These are phyloP conservation scores for Parastagonospora avenae DNA, from an alignment of 2,329 filamentous ascomycete genomes.

Conservation along the genomic window DNA sequence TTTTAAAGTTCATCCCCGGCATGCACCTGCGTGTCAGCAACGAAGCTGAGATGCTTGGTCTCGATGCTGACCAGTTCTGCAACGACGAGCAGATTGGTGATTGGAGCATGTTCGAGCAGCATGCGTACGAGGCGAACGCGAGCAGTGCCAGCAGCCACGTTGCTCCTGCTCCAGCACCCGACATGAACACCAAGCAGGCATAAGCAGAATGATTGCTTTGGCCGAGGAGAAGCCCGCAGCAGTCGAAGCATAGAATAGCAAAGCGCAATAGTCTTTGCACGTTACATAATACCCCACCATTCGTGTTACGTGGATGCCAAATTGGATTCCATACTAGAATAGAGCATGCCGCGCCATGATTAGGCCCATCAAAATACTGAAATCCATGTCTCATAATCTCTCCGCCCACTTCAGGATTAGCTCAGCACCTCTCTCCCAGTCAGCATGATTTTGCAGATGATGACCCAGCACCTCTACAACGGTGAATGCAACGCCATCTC, in stretches of 20 bases:
- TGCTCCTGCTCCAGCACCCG: constrained; percentile 1
- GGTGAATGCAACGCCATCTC: constrained; percentile 48
- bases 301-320: no score
- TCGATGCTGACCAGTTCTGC: constrained; percentile 61
- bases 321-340: no score
- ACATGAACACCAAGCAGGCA: constrained; percentile 10
- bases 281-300: no score
- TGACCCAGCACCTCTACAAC: constrained; percentile 56
- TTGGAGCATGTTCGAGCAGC: constrained; percentile 49
- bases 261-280: no score
- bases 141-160: constrained; percentile 33
- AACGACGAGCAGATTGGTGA: constrained; percentile 64
- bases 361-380: no score
- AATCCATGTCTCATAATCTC: neutral
- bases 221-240: neutral
- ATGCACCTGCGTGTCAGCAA: constrained; percentile 61
- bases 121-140: constrained; percentile 23
- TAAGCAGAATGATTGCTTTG: neutral
- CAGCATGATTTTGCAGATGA: constrained; percentile 60
- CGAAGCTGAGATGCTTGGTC: constrained; percentile 60
- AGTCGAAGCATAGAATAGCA: no score
- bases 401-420: constrained; percentile 53
- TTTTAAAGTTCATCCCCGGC: constrained; percentile 60
- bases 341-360: no score
- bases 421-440: constrained; percentile 55